phyloP scores from a whole-genome alignment of 192 early-diverging fungal species.

The Pecoramyces ruminantium region DNA sequence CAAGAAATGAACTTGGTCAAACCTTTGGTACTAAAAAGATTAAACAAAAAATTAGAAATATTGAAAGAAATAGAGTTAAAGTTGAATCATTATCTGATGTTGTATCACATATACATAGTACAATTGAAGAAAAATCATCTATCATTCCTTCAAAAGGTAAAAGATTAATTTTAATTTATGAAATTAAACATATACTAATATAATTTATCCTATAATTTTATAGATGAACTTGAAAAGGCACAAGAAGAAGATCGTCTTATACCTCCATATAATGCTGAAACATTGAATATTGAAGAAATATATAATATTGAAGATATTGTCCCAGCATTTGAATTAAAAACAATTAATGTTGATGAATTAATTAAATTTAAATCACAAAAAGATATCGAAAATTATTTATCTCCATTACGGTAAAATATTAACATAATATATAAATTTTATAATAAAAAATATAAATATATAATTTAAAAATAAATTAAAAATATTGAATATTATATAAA shows the following conservation, averaged over 20 bases:
- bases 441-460: too few species aligned
- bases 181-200: too few species aligned
- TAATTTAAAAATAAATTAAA: too few species aligned
- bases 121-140: constrained; percentile 47
- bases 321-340: constrained; percentile 34
- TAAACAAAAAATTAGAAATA: constrained; percentile 57
- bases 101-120: constrained; percentile 42
- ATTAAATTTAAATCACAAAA: neutral
- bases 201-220: too few species aligned
- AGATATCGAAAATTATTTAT: neutral
- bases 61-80: constrained; percentile 75
- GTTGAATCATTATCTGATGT: constrained; percentile 44
- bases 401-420: neutral
- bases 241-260: constrained; percentile 45
- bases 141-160: constrained; percentile 37
- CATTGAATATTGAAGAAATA: constrained; percentile 50
- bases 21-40: constrained; percentile 86
- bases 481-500: too few species aligned
- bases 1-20: constrained; percentile 67
- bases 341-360: constrained; percentile 28
- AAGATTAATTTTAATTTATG: neutral
- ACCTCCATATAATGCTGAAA: constrained; percentile 51
- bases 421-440: too few species aligned
- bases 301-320: constrained; percentile 66
- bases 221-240: constrained; percentile 23